Base-by-base conservation (phyloP, 1,139 yeast species). In the Taphrina populina region DNA sequence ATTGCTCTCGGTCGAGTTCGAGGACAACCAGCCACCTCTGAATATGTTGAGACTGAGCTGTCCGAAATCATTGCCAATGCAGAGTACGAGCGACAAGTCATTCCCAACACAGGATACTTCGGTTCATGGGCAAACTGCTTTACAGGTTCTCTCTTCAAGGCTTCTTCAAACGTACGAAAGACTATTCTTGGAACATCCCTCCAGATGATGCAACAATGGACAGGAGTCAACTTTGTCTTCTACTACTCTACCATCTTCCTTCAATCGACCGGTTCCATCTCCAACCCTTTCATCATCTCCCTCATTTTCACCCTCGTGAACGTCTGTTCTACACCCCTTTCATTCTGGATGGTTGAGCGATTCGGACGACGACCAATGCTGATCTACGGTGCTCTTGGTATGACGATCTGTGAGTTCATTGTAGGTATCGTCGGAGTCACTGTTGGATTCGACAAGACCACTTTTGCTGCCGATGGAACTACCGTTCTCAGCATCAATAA, bases 201-300 rank as follows among this genome's bases (percentile, higher is more conserved):
- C 44, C 77, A 73, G 65, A 77, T 79, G 64, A 76, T 80, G 73
- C 84, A 80, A 70, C 85, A 81, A 70, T 75, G 80, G 71, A 79
- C 84, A 52, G 85, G 84, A 73, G 72, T 80, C 59, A 81, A 54
- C 53, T 57, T 54, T 30, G 44, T 46, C 56, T 54, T 53, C 53
- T 57, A 79, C 70, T 80, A 71, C 62, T 84, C 84, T 67, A 78
- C 84, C 20, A 74, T 82, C 36, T 80, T 81, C 72, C 81, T 81
- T 73, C 83, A 86, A 69, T 41, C 46, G 7, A 82, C 90, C 39
- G 86, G 88, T 57, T 97, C 97, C 1, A 90, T 90, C 36, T 27
- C 34, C 17, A 52, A 52, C 51, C 43, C 49, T 2, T 70, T 74
- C 64, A 67, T 73, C 58, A 79, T 82, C 56, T 77, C 82, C 27